These are phyloP conservation scores for Peniophora sp. DNA, from an alignment of 1,284 basidiomycete species.

Conservation along the genomic window DNA sequence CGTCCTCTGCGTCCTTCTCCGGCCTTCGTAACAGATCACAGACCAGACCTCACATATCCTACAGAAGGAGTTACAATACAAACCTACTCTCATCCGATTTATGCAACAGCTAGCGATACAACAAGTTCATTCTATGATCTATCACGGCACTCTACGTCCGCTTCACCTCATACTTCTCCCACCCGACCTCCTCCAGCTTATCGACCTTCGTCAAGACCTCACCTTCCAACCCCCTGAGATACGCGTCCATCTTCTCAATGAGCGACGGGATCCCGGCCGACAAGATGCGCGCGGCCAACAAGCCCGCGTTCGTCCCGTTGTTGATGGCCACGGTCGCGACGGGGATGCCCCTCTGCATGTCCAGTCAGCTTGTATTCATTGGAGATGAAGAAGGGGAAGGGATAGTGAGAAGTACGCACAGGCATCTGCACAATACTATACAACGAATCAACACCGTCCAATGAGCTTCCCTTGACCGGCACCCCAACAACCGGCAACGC, in stretches of 20 bases:
- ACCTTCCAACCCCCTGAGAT: constrained; percentile 67
- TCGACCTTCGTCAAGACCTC: constrained; percentile 86
- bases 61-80: no score
- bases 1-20: no score
- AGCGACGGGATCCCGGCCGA: constrained; percentile 67
- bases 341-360: constrained; percentile 80
- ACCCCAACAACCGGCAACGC: constrained; percentile 92
- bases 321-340: constrained; percentile 98
- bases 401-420: constrained; percentile 42
- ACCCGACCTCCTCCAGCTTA: constrained; percentile 72
- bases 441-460: constrained; percentile 95
- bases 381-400: neutral
- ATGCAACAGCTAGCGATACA: no score
- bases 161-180: constrained; percentile 72
- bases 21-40: no score
- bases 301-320: constrained; percentile 89
- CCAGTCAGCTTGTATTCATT: constrained; percentile 1
- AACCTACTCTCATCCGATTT: no score
- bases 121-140: no score
- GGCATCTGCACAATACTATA: constrained; percentile 99
- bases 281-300: constrained; percentile 88
- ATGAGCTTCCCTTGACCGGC: constrained; percentile 88
- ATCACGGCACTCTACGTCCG: constrained; percentile 7
- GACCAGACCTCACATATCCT: no score
- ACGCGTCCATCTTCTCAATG: constrained; percentile 64